Conservation (phyloP, 352 stramenopile genomes). For the Phytopythium helicoides region DNA sequence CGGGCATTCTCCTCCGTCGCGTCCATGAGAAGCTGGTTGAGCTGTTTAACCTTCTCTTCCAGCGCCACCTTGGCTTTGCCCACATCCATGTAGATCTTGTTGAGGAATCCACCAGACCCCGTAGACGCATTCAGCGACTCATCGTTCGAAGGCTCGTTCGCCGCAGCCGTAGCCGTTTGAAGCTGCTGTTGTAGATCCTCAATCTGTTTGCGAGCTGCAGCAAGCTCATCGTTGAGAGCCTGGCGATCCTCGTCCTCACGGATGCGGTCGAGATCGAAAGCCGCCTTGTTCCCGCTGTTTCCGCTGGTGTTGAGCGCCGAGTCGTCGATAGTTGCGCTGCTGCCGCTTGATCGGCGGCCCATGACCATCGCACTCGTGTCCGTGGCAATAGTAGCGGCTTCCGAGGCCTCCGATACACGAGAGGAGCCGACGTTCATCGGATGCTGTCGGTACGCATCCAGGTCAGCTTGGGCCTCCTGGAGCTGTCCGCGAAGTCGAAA, state of each 20-base stretch:
- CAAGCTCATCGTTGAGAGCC: slow-evolving; percentile 31
- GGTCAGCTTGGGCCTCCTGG: slow-evolving; percentile 24
- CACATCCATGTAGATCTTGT: slow-evolving; percentile 80
- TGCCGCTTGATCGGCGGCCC: slow-evolving; percentile 13
- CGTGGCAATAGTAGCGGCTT: slow-evolving; percentile 48
- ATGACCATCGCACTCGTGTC: slow-evolving; percentile 37
- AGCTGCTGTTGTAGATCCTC: slow-evolving; percentile 28
- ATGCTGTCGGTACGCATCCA: slow-evolving; percentile 33
- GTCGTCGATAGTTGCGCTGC: slow-evolving; percentile 9
- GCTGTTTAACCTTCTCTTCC: slow-evolving; percentile 66
- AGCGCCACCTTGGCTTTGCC: slow-evolving; percentile 74
- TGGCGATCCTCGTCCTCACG: slow-evolving; percentile 25
- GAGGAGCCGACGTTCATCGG: slow-evolving; percentile 4
- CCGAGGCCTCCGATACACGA: slow-evolving; percentile 33
- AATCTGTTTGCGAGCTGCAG: slow-evolving; percentile 33
- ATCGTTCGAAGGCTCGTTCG: slow-evolving; percentile 11
- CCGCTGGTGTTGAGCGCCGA: neutral
- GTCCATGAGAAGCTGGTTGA: slow-evolving; percentile 40
- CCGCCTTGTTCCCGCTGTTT: neutral
- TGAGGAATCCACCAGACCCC: slow-evolving; percentile 47
- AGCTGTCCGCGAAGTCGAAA: slow-evolving; percentile 65
- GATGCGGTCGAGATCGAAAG: slow-evolving; percentile 26
- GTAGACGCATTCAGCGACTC: neutral
- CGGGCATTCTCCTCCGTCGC: slow-evolving; percentile 51
- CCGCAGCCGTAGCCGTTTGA: slow-evolving; percentile 8